Evolutionary conservation across 257 asterid genomes (phyloP), one percentile per base, ranked within the genome.

Genomic region (Nicotiana attenuata): DNA sequence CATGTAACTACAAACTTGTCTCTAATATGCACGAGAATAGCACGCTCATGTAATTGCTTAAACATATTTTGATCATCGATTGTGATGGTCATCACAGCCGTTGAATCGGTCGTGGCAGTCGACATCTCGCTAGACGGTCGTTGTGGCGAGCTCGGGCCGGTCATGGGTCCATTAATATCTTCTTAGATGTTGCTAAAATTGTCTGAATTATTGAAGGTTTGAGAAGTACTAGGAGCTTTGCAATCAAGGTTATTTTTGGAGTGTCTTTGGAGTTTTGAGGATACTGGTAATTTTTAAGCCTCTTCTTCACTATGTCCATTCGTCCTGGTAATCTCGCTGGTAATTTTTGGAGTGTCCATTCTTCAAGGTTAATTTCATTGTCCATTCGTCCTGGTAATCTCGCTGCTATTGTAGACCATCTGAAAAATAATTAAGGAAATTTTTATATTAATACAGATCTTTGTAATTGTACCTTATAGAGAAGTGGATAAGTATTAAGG

Each of bases 341-440:
- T 87, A 4, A 45, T 59, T 33, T 81, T 86, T 88, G n/a, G n/a
- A n/a, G n/a, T n/a, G n/a, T n/a, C n/a, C n/a, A n/a, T n/a, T n/a
- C n/a, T n/a, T n/a, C n/a, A n/a, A 2, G 89, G 87, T 94, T 94
- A 20, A 94, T 94, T 79, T 94, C 98, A 9, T 94, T 94, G 87
- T 94, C 98, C 14, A 97, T 94, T 81, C 98, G 80, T 52, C 98
- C 98, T 17, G 98, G 94, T 17, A 94, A 85, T 85, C 89, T 91
- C 52, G 97, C 92, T 82, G 98, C 98, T 83, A 94, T 92, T 14
- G 92, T 92, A 64, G 98, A 91, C 98, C 98, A 94, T 88, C 98
- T 94, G 89, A 78, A 65, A 83, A 77, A 50, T 14, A 10, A 26
- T 20, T n/a, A n/a, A n/a, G n/a, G n/a, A n/a, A n/a, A n/a, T n/a